These are phyloP conservation scores for Nakazawaea anatomiae DNA, from an alignment of 805 yeast genomes.

Conservation along the genomic window DNA sequence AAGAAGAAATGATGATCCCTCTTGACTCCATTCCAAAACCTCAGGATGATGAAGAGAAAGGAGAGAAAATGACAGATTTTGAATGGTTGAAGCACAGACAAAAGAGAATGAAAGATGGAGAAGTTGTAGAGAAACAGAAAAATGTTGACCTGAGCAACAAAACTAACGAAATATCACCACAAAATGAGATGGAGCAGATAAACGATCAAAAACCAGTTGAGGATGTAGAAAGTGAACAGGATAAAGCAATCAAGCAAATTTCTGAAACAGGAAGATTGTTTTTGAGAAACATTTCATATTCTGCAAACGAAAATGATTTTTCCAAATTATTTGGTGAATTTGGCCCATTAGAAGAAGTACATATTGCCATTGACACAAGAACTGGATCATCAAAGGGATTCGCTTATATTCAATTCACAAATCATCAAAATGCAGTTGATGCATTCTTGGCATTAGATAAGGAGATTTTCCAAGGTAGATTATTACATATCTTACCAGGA, in stretches of 20 bases:
- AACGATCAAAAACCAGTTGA: not conserved
- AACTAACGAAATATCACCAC: conserved; percentile 12
- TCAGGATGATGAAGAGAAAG: conserved; percentile 17
- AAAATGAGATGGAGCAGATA: not conserved
- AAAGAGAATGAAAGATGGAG: conserved; percentile 57
- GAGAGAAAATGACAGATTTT: conserved; percentile 53
- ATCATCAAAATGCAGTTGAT: conserved; percentile 63
- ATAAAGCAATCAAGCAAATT: conserved; percentile 44
- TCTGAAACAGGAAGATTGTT: conserved; percentile 75
- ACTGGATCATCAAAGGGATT: conserved; percentile 91
- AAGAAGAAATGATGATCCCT: conserved; percentile 44
- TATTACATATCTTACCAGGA: conserved; percentile 84
- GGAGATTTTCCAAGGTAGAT: conserved; percentile 88
- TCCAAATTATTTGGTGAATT: conserved; percentile 52
- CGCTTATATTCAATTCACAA: conserved; percentile 73
- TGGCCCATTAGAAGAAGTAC: conserved; percentile 83
- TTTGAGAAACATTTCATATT: conserved; percentile 77
- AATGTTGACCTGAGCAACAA: conserved; percentile 11
- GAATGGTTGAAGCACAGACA: conserved; percentile 84
- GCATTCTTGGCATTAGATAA: conserved; percentile 78
- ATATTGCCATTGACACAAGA: conserved; percentile 85
- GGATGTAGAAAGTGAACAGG: conserved; percentile 33
- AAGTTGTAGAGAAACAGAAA: conserved; percentile 13
- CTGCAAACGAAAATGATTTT: conserved; percentile 78
- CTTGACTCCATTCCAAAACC: conserved; percentile 11